Evolutionary conservation across 805 yeast genomes (phyloP), one percentile per base, ranked within the genome.

Genomic region (Kurtzmaniella fragi): DNA sequence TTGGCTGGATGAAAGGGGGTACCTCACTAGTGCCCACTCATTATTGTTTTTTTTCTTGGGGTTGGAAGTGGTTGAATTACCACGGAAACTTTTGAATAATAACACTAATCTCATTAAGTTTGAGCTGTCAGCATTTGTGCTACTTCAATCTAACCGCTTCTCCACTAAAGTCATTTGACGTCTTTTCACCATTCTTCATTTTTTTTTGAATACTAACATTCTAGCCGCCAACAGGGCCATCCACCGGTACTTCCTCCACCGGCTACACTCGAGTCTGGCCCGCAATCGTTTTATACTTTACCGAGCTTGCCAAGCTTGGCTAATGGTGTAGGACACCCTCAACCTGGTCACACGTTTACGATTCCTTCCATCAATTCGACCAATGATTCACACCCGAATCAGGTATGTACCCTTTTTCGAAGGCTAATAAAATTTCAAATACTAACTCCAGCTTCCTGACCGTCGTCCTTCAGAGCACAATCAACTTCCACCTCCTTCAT

Each of bases 221-320:
- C n/a, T 44, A 75, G 80, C 48, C 80, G 77, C 52, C 81, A 73
- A 55, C 75, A 36, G 15, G 39, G 39, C 14, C 39, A 64, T 35
- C 78, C 80, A 5, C 81, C 81, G 9, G 80, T 77, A 13, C 63
- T 77, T 44, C 82, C 82, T 5, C 81, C 82, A 10, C 82, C 82
- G 13, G 75, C 77, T 13, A 60, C 71, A 31, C 61, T 74, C 44
- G 79, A 74, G 49, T 26, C 44, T 50, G 68, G 74, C 48, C 73
- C 56, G 50, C 77, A 67, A 57, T 62, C 57, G 28, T 67, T 68
- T 39, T 74, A 73, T 48, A 71, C 77, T 14, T 62, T 76, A 35
- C 78, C 80, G 2, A 65, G 74, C 29, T 65, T 76, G 39, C 75
- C 80, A 4, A 74, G 75, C 26, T 53, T 71, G 42, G 73, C 77